These are phyloP conservation scores for Basipetospora chlamydospora DNA, from an alignment of 2,329 filamentous ascomycete species.

Conservation along the genomic window DNA sequence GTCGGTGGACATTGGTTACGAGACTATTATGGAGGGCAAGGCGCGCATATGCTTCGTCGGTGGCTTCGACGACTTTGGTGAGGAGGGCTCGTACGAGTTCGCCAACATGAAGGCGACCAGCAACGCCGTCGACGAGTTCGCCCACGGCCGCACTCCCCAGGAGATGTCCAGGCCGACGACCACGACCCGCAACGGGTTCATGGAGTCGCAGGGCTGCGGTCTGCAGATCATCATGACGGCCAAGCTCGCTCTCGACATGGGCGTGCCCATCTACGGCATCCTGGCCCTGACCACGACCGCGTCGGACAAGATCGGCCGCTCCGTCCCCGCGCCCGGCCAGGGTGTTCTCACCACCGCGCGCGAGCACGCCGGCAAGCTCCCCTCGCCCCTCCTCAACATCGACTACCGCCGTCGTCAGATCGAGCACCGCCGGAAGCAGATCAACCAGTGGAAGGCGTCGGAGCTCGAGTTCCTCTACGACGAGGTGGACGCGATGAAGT, in stretches of 20 bases:
- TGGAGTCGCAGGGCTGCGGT: slow-evolving; percentile 98
- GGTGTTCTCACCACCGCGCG: slow-evolving; percentile 93
- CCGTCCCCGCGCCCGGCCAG: slow-evolving; percentile 88
- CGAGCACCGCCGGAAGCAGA: slow-evolving; percentile 82
- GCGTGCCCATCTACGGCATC: slow-evolving; percentile 92
- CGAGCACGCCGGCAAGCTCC: slow-evolving; percentile 81
- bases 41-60: slow-evolving; percentile 93
- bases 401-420: slow-evolving; percentile 94
- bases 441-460: slow-evolving; percentile 92
- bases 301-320: slow-evolving; percentile 97
- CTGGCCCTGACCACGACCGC: slow-evolving; percentile 88
- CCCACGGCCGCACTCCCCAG: slow-evolving; percentile 81
- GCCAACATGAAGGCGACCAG: slow-evolving; percentile 99
- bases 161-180: slow-evolving; percentile 98
- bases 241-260: slow-evolving; percentile 92
- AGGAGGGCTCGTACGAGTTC: slow-evolving; percentile 98
- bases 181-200: slow-evolving; percentile 93
- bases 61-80: slow-evolving; percentile 98
- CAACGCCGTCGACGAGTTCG: slow-evolving; percentile 93
- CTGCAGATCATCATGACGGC: slow-evolving; percentile 98
- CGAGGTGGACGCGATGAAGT: slow-evolving; percentile 82
- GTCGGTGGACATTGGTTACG: slow-evolving; percentile 93
- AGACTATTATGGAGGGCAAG: slow-evolving; percentile 97
- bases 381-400: slow-evolving; percentile 89
- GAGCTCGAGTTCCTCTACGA: slow-evolving; percentile 88